These are phyloP conservation scores for Heteromeles arbutifolia DNA, from an alignment of 306 rosid genomes.

Conservation along the genomic window DNA sequence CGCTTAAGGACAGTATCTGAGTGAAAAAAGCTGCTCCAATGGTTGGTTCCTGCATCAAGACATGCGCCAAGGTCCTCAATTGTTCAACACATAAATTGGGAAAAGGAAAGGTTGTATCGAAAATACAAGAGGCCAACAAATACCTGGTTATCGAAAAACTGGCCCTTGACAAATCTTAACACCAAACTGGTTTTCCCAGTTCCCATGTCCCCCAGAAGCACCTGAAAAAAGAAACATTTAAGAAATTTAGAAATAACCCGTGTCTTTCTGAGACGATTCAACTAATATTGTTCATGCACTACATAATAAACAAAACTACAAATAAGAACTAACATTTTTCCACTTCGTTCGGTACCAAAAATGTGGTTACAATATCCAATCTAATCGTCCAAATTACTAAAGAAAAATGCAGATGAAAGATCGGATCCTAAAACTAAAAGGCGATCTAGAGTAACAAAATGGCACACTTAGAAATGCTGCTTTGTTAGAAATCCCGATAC, in stretches of 20 bases:
- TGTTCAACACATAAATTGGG: not conserved
- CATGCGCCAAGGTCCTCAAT: conserved; percentile 2
- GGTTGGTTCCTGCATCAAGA: conserved; percentile 66
- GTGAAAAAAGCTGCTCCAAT: conserved; percentile 93
- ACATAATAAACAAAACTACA: not conserved
- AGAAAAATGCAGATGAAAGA: not conserved
- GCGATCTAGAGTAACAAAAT: not conserved
- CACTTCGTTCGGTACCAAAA: not conserved
- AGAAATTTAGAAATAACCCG: not conserved
- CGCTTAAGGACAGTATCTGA: conserved; percentile 67
- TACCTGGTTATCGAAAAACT: conserved; percentile 65
- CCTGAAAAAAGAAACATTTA: conserved; percentile 17
- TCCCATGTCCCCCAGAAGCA: conserved; percentile 55
- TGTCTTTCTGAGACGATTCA: not conserved
- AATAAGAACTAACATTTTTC: no score
- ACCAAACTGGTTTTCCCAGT: conserved; percentile 65
- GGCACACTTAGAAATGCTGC: not conserved
- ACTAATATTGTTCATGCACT: not conserved
- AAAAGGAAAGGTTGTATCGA: not conserved
- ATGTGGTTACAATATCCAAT: not conserved
- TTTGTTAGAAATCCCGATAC: not conserved
- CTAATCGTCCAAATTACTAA: not conserved
- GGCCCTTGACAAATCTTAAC: conserved; percentile 78
- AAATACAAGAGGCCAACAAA: not conserved
- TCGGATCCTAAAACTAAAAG: not conserved